These are phyloP conservation scores for Rutidosis leptorrhynchoides DNA, from an alignment of 129 eudicot genomes.

Conservation along the genomic window DNA sequence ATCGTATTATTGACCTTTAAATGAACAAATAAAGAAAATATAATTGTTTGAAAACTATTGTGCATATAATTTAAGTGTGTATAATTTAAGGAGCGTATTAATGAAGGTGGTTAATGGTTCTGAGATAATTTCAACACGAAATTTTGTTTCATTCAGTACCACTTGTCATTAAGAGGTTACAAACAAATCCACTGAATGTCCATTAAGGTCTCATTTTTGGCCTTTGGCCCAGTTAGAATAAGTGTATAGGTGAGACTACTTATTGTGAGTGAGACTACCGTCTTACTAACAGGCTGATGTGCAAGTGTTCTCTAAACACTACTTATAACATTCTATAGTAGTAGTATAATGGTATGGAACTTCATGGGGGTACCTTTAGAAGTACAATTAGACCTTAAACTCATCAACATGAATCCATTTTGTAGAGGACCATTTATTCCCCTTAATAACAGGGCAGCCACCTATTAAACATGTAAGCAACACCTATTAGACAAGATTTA, in stretches of 20 bases:
- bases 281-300: not conserved
- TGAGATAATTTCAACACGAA: too few relatives aligned
- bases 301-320: conserved; percentile 1
- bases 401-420: conserved; percentile 82
- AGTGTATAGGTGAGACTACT: not conserved
- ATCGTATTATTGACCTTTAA: too few relatives aligned
- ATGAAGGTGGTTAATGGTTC: too few relatives aligned
- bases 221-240: not conserved
- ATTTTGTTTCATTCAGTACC: too few relatives aligned
- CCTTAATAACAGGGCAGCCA: conserved; percentile 83
- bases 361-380: conserved; percentile 30
- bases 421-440: conserved; percentile 86
- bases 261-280: not conserved
- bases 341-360: conserved; percentile 7
- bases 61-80: too few relatives aligned
- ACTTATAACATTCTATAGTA: not conserved
- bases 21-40: too few relatives aligned
- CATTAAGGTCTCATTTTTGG: not conserved
- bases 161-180: too few relatives aligned
- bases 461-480: conserved; percentile 34
- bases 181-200: too few relatives aligned
- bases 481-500: not conserved
- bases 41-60: too few relatives aligned
- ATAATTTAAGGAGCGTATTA: too few relatives aligned
- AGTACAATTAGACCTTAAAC: conserved; percentile 34